phyloP scores from a whole-genome alignment of 2,329 filamentous ascomycete genomes.

The Monilinia fructigena region DNA sequence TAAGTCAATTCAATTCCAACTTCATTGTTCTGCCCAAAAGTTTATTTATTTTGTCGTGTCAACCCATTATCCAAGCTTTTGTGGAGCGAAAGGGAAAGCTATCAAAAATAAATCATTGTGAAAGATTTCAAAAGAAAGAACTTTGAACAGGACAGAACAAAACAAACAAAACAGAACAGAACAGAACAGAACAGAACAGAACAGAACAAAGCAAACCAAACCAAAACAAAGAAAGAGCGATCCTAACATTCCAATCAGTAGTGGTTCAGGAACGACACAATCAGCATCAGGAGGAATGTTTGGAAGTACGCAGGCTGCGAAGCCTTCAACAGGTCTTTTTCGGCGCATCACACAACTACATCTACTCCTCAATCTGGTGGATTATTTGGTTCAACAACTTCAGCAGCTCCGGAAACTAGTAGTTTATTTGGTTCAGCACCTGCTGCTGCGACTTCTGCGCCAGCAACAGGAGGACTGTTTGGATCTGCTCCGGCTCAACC shows the following conservation, averaged over 20 bases:
- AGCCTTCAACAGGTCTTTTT: slow-evolving; percentile 39
- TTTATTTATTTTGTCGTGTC: slow-evolving; percentile 18
- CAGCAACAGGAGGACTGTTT: slow-evolving; percentile 30
- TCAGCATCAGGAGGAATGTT: slow-evolving; percentile 39
- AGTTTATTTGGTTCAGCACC: slow-evolving; percentile 38
- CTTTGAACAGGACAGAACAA: neutral
- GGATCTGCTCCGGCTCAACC: slow-evolving; percentile 28
- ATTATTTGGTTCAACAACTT: slow-evolving; percentile 30
- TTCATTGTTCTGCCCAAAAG: neutral
- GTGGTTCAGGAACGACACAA: slow-evolving; percentile 36
- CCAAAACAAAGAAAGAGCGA: slow-evolving; percentile 18
- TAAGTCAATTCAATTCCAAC: slow-evolving; percentile 41
- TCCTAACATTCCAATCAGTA: slow-evolving; percentile 30
- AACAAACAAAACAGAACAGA: neutral
- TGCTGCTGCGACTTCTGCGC: slow-evolving; percentile 21
- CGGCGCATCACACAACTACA: slow-evolving; percentile 34
- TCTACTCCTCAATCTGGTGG: slow-evolving; percentile 34
- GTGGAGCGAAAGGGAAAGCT: slow-evolving; percentile 21
- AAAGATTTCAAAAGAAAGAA: slow-evolving; percentile 10
- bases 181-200: neutral
- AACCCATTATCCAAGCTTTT: slow-evolving; percentile 20
- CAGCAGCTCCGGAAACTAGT: slow-evolving; percentile 27
- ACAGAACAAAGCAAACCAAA: neutral
- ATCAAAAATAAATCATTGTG: slow-evolving; percentile 26
- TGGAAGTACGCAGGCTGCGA: slow-evolving; percentile 35